phyloP scores from a whole-genome alignment of 257 asterid species.

The Osmanthus fragrans region DNA sequence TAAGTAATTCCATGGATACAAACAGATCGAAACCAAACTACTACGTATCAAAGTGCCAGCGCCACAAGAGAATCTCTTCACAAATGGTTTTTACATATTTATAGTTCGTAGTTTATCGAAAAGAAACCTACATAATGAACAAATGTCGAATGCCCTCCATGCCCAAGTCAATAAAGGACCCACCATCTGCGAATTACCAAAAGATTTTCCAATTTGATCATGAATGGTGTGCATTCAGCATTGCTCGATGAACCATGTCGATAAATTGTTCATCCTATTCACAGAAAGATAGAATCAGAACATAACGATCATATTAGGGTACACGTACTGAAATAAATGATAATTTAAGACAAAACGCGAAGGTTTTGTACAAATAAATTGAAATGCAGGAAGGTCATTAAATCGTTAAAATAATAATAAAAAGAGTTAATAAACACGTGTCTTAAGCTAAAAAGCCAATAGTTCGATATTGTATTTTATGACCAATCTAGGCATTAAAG shows the following conservation, averaged over 20 bases:
- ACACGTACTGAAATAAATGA: background rate
- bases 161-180: background rate
- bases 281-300: constrained; percentile 13
- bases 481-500: background rate
- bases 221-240: constrained; percentile 69
- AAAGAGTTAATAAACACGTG: background rate
- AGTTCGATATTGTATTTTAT: background rate
- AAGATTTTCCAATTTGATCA: constrained; percentile 28
- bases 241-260: constrained; percentile 76
- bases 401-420: background rate
- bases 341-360: background rate
- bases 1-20: no score
- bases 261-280: constrained; percentile 78
- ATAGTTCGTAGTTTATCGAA: constrained; percentile 6
- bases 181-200: background rate
- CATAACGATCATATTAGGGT: background rate
- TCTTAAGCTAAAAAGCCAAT: no score
- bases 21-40: background rate
- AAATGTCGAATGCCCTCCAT: background rate
- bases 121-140: constrained; percentile 26
- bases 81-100: constrained; percentile 26
- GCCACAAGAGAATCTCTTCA: constrained; percentile 27
- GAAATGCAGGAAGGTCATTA: no score
- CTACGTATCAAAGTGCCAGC: constrained; percentile 2
- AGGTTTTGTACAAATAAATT: background rate